A percentile compares a stretch with the other conserved stretches of the same genome.
phyloP scores from a whole-genome alignment of 441 rosid genomes.

The Aquilaria agallochum region DNA sequence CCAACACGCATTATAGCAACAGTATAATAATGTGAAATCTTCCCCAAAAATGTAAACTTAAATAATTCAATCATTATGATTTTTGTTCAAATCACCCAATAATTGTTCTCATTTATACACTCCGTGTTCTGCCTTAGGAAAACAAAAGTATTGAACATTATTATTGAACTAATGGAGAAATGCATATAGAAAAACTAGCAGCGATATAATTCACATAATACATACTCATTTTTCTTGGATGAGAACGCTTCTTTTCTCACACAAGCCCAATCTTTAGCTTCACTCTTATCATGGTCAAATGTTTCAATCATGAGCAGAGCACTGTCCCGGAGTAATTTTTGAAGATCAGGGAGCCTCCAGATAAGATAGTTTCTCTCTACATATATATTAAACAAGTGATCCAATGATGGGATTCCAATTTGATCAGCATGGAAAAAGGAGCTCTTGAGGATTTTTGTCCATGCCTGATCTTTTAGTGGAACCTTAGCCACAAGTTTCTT shows the following conservation, averaged over 20 bases:
- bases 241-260: constrained; percentile 79
- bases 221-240: constrained; percentile 82
- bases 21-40: neutral
- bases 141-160: neutral
- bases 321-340: constrained; percentile 57
- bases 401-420: constrained; percentile 62
- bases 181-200: constrained; percentile 7
- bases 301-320: constrained; percentile 53
- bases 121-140: too few species aligned
- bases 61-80: too few species aligned
- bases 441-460: constrained; percentile 64
- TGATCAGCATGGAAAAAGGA: constrained; percentile 59
- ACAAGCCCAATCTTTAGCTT: constrained; percentile 75
- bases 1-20: neutral
- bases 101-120: too few species aligned
- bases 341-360: constrained; percentile 91
- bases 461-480: constrained; percentile 78
- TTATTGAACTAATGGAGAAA: neutral
- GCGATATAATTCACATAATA: constrained; percentile 10
- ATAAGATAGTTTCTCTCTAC: constrained; percentile 77
- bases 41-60: neutral
- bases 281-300: constrained; percentile 46
- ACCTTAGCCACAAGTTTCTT: constrained; percentile 74
- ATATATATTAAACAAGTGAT: constrained; percentile 77
- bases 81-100: too few species aligned